A percentile compares a stretch with the other conserved stretches of the same genome.
These are phyloP conservation scores for Suillus lakei DNA, from an alignment of 768 basidiomycete genomes.

Conservation along the genomic window DNA sequence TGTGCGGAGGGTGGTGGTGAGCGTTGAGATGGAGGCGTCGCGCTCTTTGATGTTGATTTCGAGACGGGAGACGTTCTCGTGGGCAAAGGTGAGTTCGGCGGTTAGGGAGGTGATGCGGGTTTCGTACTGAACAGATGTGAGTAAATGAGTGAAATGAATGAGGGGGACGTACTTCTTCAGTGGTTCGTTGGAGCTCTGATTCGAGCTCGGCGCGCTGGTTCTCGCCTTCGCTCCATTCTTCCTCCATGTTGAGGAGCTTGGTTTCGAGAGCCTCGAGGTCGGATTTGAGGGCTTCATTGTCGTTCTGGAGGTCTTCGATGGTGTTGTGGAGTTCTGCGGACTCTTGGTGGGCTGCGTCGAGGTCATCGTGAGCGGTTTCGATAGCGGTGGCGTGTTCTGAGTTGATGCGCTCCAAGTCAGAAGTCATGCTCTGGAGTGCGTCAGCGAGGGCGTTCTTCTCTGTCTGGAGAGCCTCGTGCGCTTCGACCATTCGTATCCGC, in stretches of 20 bases:
- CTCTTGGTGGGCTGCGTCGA: conserved; percentile 25
- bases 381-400: conserved; percentile 44
- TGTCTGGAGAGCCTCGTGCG: conserved; percentile 46
- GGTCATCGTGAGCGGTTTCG: conserved; percentile 45
- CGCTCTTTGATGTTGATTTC: conserved; percentile 61
- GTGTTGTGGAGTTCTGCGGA: not conserved
- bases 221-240: conserved; percentile 60
- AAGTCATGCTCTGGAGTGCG: conserved; percentile 30
- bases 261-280: conserved; percentile 45
- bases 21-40: conserved; percentile 58
- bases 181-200: conserved; percentile 54
- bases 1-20: conserved; percentile 49
- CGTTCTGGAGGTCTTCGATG: conserved; percentile 1
- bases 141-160: not conserved
- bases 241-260: conserved; percentile 51
- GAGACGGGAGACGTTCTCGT: conserved; percentile 58
- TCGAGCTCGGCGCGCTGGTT: conserved; percentile 61
- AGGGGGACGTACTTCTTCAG: conserved; percentile 48
- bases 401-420: conserved; percentile 47
- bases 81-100: conserved; percentile 58
- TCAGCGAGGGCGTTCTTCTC: conserved; percentile 49
- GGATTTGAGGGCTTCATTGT: conserved; percentile 8
- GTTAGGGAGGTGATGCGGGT: conserved; percentile 54
- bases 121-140: conserved; percentile 50
- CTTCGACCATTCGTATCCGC: conserved; percentile 46